Conservation (phyloP, 805 yeast genomes). For the Candida insectorum region DNA sequence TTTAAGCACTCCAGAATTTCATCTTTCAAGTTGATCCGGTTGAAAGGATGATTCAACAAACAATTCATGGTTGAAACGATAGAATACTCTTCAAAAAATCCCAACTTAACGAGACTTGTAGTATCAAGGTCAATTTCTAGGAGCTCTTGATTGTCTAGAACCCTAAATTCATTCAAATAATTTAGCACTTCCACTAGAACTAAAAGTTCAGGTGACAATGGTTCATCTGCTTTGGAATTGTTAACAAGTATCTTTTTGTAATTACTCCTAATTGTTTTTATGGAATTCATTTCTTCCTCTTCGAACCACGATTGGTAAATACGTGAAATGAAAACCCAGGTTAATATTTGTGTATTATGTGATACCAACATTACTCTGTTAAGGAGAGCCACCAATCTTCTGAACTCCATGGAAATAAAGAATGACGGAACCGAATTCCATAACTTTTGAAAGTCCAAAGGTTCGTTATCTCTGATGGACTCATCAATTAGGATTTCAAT, state of each 20-base stretch:
- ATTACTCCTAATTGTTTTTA: slow-evolving; percentile 2
- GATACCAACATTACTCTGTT: slow-evolving; percentile 4
- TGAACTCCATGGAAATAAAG: slow-evolving; percentile 10
- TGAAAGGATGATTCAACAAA: slow-evolving; percentile 10
- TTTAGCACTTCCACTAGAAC: slow-evolving; percentile 7
- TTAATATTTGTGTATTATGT: slow-evolving; percentile 5
- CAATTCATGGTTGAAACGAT: slow-evolving; percentile 1
- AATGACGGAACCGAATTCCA: slow-evolving; percentile 15
- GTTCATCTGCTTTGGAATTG: background rate
- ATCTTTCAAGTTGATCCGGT: slow-evolving; percentile 1
- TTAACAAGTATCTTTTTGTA: slow-evolving; percentile 4
- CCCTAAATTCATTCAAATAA: slow-evolving; percentile 7
- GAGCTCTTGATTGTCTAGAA: background rate
- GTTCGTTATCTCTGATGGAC: background rate
- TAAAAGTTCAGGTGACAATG: background rate
- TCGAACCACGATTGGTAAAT: slow-evolving; percentile 10
- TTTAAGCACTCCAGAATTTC: background rate
- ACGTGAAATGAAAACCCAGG: slow-evolving; percentile 9
- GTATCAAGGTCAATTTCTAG: background rate
- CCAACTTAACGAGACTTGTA: background rate
- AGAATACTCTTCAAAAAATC: slow-evolving; percentile 8
- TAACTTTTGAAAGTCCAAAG: background rate
- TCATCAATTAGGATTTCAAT: too few relatives aligned
- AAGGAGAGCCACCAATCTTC: slow-evolving; percentile 4
- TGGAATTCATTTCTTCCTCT: slow-evolving; percentile 3